phyloP scores from a whole-genome alignment of 345 rosid genomes.

The Angophora floribunda region DNA sequence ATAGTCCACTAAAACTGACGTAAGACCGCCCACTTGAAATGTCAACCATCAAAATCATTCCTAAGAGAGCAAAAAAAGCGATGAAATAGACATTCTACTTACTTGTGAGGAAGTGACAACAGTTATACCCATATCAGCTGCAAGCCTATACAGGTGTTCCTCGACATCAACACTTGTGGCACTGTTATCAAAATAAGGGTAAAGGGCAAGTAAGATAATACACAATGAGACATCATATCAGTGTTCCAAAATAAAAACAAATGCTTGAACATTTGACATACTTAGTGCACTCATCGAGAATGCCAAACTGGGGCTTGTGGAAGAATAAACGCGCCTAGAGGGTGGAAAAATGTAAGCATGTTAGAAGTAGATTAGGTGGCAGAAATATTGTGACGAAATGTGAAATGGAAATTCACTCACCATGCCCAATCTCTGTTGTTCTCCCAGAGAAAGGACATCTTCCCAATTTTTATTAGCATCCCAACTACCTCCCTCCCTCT shows the following conservation, averaged over 20 bases:
- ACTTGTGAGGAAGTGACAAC: slow-evolving; percentile 94
- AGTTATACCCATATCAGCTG: slow-evolving; percentile 75
- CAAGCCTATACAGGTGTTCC: slow-evolving; percentile 88
- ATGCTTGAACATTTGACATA: slow-evolving; percentile 7
- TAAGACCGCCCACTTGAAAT: neutral
- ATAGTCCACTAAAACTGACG: neutral
- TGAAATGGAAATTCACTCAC: slow-evolving; percentile 24
- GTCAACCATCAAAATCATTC: neutral
- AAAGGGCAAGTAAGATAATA: neutral
- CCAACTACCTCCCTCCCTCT: slow-evolving; percentile 83
- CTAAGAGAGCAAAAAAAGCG: neutral
- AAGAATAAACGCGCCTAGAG: slow-evolving; percentile 86
- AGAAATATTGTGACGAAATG: neutral
- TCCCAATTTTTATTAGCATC: slow-evolving; percentile 83
- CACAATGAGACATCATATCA: neutral
- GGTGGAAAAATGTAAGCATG: slow-evolving; percentile 5
- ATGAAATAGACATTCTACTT: neutral
- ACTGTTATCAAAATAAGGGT: slow-evolving; percentile 22
- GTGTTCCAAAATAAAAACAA: neutral
- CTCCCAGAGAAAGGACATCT: slow-evolving; percentile 92
- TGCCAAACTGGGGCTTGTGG: slow-evolving; percentile 84
- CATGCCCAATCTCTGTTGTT: slow-evolving; percentile 98
- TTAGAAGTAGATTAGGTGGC: slow-evolving; percentile 1
- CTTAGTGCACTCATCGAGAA: slow-evolving; percentile 99
- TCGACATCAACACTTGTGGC: slow-evolving; percentile 96